These are phyloP conservation scores for Corchorus capsularis DNA, from an alignment of 345 rosid species.

Conservation along the genomic window DNA sequence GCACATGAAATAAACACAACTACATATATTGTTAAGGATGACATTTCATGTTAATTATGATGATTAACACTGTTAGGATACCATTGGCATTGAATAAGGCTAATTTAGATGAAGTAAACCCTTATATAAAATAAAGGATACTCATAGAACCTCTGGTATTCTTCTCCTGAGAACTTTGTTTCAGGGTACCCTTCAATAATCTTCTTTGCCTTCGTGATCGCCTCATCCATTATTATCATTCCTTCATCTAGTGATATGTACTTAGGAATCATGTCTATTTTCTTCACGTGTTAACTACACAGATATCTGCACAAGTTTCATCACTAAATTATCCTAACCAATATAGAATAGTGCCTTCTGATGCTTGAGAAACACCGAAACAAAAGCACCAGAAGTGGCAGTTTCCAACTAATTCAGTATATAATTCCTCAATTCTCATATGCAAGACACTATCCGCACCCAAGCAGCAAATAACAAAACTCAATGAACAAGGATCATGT, in stretches of 20 bases:
- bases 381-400: background rate
- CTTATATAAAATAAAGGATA: slow-evolving; percentile 25
- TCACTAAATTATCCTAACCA: background rate
- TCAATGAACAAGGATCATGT: background rate
- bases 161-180: slow-evolving; percentile 30
- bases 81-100: background rate
- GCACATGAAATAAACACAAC: slow-evolving; percentile 34
- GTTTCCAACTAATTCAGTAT: background rate
- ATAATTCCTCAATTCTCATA: background rate
- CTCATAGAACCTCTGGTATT: slow-evolving; percentile 27
- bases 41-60: background rate
- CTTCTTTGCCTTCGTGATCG: slow-evolving; percentile 30
- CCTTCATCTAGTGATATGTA: slow-evolving; percentile 27
- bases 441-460: background rate
- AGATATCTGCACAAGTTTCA: slow-evolving; percentile 15
- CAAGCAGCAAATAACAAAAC: background rate
- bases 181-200: slow-evolving; percentile 33
- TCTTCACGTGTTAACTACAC: slow-evolving; percentile 1
- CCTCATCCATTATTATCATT: slow-evolving; percentile 30
- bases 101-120: slow-evolving; percentile 13
- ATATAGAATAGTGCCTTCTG: background rate
- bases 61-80: background rate
- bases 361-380: background rate
- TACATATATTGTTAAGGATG: slow-evolving; percentile 23
- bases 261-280: slow-evolving; percentile 22